phyloP scores from a whole-genome alignment of 805 yeast genomes.

The Candida loeiensis region DNA sequence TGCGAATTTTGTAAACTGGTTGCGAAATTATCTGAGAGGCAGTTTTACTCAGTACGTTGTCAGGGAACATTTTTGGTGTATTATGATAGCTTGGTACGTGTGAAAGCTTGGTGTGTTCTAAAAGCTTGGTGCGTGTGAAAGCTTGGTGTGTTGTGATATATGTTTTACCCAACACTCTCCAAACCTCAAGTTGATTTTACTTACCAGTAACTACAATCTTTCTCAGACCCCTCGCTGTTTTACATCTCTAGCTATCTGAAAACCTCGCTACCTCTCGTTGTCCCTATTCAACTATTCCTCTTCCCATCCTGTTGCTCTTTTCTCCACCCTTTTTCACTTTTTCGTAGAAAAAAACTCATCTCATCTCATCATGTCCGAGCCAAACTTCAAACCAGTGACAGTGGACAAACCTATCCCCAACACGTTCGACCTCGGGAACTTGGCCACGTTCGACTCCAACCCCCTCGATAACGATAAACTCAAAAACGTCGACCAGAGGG shows the following conservation, averaged over 20 bases:
- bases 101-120: too few relatives aligned
- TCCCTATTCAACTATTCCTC: neutral
- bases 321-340: neutral
- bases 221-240: too few relatives aligned
- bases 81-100: too few relatives aligned
- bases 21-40: too few relatives aligned
- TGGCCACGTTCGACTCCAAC: slow-evolving; percentile 86
- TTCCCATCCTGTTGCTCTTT: neutral
- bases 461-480: slow-evolving; percentile 68
- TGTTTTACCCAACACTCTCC: too few relatives aligned
- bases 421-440: slow-evolving; percentile 82
- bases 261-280: neutral
- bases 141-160: too few relatives aligned
- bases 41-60: too few relatives aligned
- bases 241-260: too few relatives aligned
- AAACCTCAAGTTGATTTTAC: too few relatives aligned
- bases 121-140: too few relatives aligned
- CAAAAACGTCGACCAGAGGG: slow-evolving; percentile 53
- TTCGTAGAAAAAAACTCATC: neutral
- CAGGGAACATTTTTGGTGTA: too few relatives aligned
- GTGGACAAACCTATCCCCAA: slow-evolving; percentile 93
- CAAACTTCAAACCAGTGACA: slow-evolving; percentile 61
- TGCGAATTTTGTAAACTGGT: neutral
- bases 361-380: slow-evolving; percentile 4
- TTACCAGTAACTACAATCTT: too few relatives aligned